Conservation (phyloP, 345 rosid genomes). For the Citrus cavaleriei region DNA sequence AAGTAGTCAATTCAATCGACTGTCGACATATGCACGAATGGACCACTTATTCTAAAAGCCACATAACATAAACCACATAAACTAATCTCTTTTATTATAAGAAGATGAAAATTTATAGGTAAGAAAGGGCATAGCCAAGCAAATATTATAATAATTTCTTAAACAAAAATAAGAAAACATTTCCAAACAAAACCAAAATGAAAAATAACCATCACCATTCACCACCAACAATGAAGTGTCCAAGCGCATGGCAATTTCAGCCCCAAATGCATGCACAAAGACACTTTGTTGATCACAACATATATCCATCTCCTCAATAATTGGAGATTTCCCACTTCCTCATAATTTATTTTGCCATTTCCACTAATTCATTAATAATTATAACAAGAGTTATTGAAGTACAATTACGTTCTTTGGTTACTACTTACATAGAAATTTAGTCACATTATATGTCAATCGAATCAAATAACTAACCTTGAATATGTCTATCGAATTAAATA, state of each 20-base stretch:
- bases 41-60: constrained; percentile 1
- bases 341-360: background rate
- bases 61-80: background rate
- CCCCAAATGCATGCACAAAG: background rate
- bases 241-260: background rate
- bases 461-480: background rate
- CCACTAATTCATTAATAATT: background rate
- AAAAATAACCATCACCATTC: background rate
- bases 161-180: background rate
- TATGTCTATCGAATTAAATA: no score
- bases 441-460: background rate
- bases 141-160: background rate
- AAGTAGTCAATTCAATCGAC: background rate
- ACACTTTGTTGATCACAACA: background rate
- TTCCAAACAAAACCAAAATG: no score
- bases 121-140: background rate
- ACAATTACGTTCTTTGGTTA: background rate
- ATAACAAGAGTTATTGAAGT: no score
- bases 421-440: background rate
- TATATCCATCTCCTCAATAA: background rate
- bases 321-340: background rate
- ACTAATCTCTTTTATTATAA: background rate
- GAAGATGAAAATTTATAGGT: background rate
- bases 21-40: background rate
- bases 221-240: background rate